Conservation (phyloP, 768 basidiomycete genomes). For the Strobilomyces confusus region DNA sequence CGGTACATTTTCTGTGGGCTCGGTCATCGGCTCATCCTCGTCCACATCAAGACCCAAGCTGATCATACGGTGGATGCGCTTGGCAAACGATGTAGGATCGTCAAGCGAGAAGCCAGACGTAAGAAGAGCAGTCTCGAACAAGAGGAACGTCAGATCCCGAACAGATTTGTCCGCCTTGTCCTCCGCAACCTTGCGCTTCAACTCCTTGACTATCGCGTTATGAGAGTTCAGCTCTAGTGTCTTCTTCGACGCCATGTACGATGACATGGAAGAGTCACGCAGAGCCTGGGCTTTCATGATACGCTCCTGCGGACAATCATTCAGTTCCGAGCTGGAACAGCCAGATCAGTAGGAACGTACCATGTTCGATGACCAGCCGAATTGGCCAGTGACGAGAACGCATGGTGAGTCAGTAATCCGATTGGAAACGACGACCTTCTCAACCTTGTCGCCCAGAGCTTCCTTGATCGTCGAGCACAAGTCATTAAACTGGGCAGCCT, state of each 20-base stretch:
- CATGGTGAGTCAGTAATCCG: slow-evolving; percentile 96
- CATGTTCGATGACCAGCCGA: slow-evolving; percentile 99
- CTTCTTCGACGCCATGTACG: slow-evolving; percentile 99
- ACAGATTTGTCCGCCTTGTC: slow-evolving; percentile 99
- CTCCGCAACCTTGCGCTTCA: slow-evolving; percentile 91
- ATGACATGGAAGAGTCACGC: slow-evolving; percentile 95
- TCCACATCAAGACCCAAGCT: slow-evolving; percentile 85
- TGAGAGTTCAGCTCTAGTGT: slow-evolving; percentile 92
- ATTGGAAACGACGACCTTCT: slow-evolving; percentile 98
- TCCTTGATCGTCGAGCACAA: slow-evolving; percentile 97
- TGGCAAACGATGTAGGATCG: slow-evolving; percentile 90
- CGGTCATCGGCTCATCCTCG: slow-evolving; percentile 50
- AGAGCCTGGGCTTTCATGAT: slow-evolving; percentile 99
- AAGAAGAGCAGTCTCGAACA: slow-evolving; percentile 96
- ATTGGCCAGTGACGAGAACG: slow-evolving; percentile 97
- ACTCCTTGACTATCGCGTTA: slow-evolving; percentile 93
- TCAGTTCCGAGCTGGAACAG: background rate
- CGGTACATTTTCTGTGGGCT: slow-evolving; percentile 43
- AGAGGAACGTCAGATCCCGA: slow-evolving; percentile 89
- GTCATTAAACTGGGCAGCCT: slow-evolving; percentile 77
- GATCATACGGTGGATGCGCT: slow-evolving; percentile 98
- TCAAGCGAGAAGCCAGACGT: slow-evolving; percentile 96
- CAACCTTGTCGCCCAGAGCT: slow-evolving; percentile 97
- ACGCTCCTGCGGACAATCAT: slow-evolving; percentile 55
- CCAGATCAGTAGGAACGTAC: slow-evolving; percentile 34